Evolutionary conservation across 345 rosid genomes (phyloP).

Genomic region (Eucalyptus decipiens): DNA sequence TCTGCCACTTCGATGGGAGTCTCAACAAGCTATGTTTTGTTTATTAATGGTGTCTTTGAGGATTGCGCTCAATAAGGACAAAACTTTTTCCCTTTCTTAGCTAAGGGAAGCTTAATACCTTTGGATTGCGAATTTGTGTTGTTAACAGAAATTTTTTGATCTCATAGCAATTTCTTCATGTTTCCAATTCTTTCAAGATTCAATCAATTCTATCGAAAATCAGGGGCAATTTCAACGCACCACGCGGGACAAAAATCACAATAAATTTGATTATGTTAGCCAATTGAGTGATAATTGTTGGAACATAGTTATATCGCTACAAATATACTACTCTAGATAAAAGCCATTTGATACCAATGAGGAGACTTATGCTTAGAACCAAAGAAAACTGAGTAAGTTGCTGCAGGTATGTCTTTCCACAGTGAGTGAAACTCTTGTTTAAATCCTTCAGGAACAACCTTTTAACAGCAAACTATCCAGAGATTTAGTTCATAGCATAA

Average conservation of each 20-base stretch:
- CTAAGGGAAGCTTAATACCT: too few species aligned
- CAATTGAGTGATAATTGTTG: not conserved
- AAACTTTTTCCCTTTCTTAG: too few species aligned
- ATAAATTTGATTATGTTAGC: not conserved
- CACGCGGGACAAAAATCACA: accelerated
- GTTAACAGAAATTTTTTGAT: not conserved
- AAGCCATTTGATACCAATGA: not conserved
- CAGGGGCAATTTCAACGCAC: accelerated
- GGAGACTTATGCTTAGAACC: too few species aligned
- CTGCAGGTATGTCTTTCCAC: accelerated
- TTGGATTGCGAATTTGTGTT: not conserved
- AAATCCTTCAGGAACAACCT: accelerated
- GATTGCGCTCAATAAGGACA: too few species aligned
- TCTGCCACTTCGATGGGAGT: too few species aligned
- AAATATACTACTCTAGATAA: not conserved
- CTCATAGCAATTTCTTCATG: accelerated
- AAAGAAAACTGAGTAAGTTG: too few species aligned
- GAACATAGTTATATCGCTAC: not conserved
- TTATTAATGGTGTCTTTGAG: too few species aligned
- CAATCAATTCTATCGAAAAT: not conserved
- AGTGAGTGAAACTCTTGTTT: too few species aligned
- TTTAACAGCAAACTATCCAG: accelerated
- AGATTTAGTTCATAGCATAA: accelerated
- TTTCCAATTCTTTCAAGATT: not conserved
- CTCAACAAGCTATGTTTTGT: too few species aligned